Conservation (phyloP, 179 eudicot species). For the Heliamphora pulchella region DNA sequence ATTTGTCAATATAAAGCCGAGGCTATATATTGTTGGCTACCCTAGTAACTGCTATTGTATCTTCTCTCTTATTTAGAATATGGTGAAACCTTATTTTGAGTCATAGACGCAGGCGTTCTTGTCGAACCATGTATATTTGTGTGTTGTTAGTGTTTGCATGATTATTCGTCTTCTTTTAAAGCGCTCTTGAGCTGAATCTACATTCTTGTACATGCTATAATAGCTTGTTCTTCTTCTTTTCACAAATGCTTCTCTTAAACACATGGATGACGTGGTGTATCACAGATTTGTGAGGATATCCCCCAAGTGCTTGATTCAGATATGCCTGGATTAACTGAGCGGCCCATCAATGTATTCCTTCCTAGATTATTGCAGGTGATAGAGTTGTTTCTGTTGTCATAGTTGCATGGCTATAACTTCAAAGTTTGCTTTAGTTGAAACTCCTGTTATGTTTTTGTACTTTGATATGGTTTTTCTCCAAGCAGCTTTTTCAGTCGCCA, state of each 20-base stretch:
- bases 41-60: too few species aligned
- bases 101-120: too few species aligned
- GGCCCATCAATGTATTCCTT: constrained; percentile 81
- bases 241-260: not conserved
- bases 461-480: constrained; percentile 8
- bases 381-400: not conserved
- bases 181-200: not conserved
- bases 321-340: constrained; percentile 72
- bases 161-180: not conserved
- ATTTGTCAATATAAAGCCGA: too few species aligned
- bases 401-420: not conserved
- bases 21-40: too few species aligned
- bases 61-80: too few species aligned
- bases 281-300: constrained; percentile 89
- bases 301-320: constrained; percentile 95
- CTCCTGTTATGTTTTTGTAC: not conserved
- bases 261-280: constrained; percentile 1
- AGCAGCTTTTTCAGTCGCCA: constrained; percentile 80
- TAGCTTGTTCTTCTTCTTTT: not conserved
- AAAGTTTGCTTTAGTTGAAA: constrained; percentile 3
- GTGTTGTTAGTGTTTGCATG: too few species aligned
- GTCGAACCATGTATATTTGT: too few species aligned
- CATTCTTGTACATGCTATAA: not conserved
- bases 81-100: too few species aligned
- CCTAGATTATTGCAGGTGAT: constrained; percentile 87